A percentile compares a stretch with the other conserved stretches of the same genome.
phyloP scores from a whole-genome alignment of 768 basidiomycete species.

The Mycena haematopus region DNA sequence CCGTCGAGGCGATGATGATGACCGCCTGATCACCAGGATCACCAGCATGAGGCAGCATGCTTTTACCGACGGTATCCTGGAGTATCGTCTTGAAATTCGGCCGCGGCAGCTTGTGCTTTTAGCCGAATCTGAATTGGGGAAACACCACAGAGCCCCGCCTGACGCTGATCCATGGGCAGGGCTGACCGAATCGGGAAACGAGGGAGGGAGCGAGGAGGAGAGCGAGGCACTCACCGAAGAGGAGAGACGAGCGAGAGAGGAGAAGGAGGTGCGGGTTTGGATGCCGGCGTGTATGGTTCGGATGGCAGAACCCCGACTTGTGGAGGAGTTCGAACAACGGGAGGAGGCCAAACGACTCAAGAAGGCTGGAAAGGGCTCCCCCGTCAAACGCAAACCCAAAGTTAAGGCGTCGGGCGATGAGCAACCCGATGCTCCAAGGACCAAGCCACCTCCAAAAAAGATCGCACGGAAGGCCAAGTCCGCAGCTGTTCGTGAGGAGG shows the following conservation, averaged over 20 bases:
- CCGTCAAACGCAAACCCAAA: too few species aligned
- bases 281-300: slow-evolving; percentile 86
- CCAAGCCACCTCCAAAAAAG: slow-evolving; percentile 8
- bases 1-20: slow-evolving; percentile 44
- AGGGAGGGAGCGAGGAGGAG: slow-evolving; percentile 32
- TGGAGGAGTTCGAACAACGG: too few species aligned
- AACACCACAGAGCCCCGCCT: slow-evolving; percentile 53
- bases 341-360: too few species aligned
- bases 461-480: slow-evolving; percentile 14
- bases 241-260: slow-evolving; percentile 17
- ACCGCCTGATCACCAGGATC: slow-evolving; percentile 66
- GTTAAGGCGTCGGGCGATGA: too few species aligned
- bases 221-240: slow-evolving; percentile 56
- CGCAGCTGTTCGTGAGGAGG: neutral
- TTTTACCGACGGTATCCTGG: slow-evolving; percentile 72
- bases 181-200: slow-evolving; percentile 51
- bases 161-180: slow-evolving; percentile 54
- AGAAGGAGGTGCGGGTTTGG: slow-evolving; percentile 57
- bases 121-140: slow-evolving; percentile 68
- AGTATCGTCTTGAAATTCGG: slow-evolving; percentile 82
- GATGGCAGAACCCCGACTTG: too few species aligned
- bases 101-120: too few species aligned
- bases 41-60: slow-evolving; percentile 69
- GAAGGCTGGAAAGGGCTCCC: too few species aligned
- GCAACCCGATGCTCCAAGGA: slow-evolving; percentile 46